Evolutionary conservation across 2,329 filamentous ascomycete genomes (phyloP), one percentile per base, ranked within the genome.

Genomic region (Colletotrichum euphorbiae): DNA sequence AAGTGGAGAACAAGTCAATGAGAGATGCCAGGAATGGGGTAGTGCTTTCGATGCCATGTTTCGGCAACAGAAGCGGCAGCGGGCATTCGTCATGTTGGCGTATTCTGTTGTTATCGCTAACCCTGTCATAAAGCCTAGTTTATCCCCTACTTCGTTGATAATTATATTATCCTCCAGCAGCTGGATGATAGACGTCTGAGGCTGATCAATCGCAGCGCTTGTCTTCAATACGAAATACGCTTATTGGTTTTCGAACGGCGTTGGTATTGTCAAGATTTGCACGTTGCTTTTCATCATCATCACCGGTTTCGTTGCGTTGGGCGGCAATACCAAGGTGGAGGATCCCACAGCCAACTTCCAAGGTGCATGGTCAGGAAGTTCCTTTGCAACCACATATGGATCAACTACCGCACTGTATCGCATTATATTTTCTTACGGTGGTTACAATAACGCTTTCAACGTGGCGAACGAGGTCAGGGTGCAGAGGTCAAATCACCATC

Each of bases 401-500:
- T 24, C 62, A 50, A 67, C 63, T 2, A 67, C 58, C 1, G 63
- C 63, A 3, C 11, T 67, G 1, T 67, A 67, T 17, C 63, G 63
- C 48, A 62, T 67, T 21, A 67, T 56, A 3, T 67, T 67, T 12
- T 67, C 63, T 2, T 67, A 62, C 24, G 63, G 63, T 17, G 88
- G 88, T 0, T 90, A 84, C 69, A 77, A 81, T 6, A 90, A 90
- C 69, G 85, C 87, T 0, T 90, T 90, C 75, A 88, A 88, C 63
- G 81, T 90, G 2, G 85, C 87, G 57, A 89, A 89, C 57, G 87
- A 90, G 74, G 83, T 89, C 69, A 84, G 62, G 63, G 63, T 62
- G 43, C 21, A 24, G 28, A 28, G 2, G 7, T 6, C 28, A 28
- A 2, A 28, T 8, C 6, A 28, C 6, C 6, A 28, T 28, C 28